Conservation (phyloP, 225 moss, liverwort and hornwort species). For the Marchantia polymorpha region DNA sequence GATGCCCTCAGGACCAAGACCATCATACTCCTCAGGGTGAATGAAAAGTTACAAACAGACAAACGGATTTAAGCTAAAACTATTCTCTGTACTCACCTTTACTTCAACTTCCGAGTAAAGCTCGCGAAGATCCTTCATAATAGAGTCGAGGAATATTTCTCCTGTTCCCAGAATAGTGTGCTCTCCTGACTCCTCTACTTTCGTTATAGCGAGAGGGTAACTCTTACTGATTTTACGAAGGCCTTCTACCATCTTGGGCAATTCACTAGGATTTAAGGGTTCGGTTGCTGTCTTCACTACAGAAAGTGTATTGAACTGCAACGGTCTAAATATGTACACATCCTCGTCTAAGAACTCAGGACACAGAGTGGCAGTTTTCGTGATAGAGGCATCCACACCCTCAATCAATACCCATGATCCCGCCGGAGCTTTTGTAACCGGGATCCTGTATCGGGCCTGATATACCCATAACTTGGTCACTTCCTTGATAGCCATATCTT, state of each 20-base stretch:
- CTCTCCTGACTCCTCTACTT: slow-evolving; percentile 99
- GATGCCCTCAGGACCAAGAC: background rate
- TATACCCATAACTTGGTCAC: slow-evolving; percentile 98
- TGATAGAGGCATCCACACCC: slow-evolving; percentile 94
- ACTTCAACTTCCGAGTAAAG: slow-evolving; percentile 99
- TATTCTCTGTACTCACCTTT: slow-evolving; percentile 49
- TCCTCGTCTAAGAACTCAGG: slow-evolving; percentile 85
- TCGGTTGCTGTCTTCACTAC: slow-evolving; percentile 98
- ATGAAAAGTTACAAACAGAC: background rate
- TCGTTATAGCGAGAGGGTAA: slow-evolving; percentile 92
- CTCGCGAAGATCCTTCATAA: slow-evolving; percentile 98
- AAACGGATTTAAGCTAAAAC: background rate
- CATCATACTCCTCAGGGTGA: background rate
- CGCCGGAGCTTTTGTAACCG: slow-evolving; percentile 75
- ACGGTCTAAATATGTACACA: slow-evolving; percentile 80
- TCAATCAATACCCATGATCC: slow-evolving; percentile 94
- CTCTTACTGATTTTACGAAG: slow-evolving; percentile 98
- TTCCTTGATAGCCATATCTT: slow-evolving; percentile 91
- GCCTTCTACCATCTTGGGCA: slow-evolving; percentile 99
- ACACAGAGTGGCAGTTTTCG: slow-evolving; percentile 89
- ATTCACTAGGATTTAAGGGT: slow-evolving; percentile 92
- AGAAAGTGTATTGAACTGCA: slow-evolving; percentile 95
- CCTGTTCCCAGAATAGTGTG: slow-evolving; percentile 97
- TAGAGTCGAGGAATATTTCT: slow-evolving; percentile 95
- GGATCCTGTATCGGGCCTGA: slow-evolving; percentile 92